Percentiles rank a stretch among this genome's conserved stretches.
Evolutionary conservation across 2,329 filamentous ascomycete species (phyloP).

Genomic region (Zasmidium angulare): DNA sequence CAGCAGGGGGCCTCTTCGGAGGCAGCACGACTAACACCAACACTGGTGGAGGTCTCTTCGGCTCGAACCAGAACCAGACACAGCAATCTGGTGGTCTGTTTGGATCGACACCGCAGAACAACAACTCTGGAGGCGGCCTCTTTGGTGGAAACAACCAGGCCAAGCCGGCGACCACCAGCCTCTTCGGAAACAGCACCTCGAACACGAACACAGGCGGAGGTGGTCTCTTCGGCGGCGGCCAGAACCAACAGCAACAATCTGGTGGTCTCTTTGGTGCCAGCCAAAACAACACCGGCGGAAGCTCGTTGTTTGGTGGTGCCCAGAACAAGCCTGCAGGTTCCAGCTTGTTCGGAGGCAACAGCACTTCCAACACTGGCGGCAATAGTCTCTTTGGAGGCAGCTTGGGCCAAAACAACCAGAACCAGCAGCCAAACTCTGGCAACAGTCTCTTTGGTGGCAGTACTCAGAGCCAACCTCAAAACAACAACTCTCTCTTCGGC

Average conservation of each 20-base stretch:
- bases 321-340: conserved; percentile 43
- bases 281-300: conserved; percentile 21
- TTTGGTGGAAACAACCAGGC: conserved; percentile 37
- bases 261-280: conserved; percentile 41
- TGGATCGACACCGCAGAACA: conserved; percentile 38
- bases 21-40: conserved; percentile 15
- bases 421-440: conserved; percentile 36
- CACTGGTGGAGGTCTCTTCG: conserved; percentile 26
- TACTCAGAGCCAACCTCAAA: conserved; percentile 45
- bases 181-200: conserved; percentile 38
- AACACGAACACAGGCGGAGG: conserved; percentile 31
- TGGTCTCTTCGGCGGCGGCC: conserved; percentile 38
- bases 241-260: conserved; percentile 31
- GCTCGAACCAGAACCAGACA: conserved; percentile 24
- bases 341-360: conserved; percentile 44
- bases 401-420: conserved; percentile 39
- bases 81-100: conserved; percentile 35
- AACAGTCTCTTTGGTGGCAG: conserved; percentile 42
- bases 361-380: conserved; percentile 33
- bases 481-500: conserved; percentile 55
- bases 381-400: conserved; percentile 32
- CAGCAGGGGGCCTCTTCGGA: conserved; percentile 33
- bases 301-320: conserved; percentile 33
- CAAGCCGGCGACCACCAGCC: conserved; percentile 37
- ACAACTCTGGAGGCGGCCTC: conserved; percentile 27